Conservation (phyloP, 192 early-diverging fungal genomes). For the Mortierella claussenii region DNA sequence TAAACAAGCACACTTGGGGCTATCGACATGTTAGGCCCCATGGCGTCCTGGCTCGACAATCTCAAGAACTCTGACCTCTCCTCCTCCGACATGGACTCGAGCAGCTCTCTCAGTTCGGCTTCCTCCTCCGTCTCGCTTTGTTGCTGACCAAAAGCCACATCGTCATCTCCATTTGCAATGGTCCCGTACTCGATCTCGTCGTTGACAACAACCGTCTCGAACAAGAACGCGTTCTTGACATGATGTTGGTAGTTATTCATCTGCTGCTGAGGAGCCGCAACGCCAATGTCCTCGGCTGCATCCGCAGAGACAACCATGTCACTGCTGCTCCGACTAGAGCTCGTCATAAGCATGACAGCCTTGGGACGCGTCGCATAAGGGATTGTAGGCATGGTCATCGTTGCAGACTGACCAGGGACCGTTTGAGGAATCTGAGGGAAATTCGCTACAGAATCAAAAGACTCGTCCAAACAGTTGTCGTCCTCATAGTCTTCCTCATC, state of each 20-base stretch:
- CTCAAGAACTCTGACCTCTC: conserved; percentile 42
- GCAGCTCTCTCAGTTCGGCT: conserved; percentile 38
- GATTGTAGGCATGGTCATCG: not conserved
- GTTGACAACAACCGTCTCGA: conserved; percentile 19
- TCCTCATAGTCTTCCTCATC: conserved; percentile 17
- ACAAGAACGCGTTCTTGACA: conserved; percentile 1
- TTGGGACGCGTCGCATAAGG: conserved; percentile 3
- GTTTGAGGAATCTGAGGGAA: too few relatives aligned
- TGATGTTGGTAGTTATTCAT: conserved; percentile 26
- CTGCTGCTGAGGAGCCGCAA: conserved; percentile 22
- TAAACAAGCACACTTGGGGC: conserved; percentile 7
- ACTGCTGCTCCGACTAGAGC: not conserved
- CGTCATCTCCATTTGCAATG: too few relatives aligned
- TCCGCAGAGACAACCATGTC: not conserved
- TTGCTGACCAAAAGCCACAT: too few relatives aligned
- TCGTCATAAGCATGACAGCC: not conserved
- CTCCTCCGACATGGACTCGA: conserved; percentile 41
- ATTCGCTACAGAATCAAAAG: too few relatives aligned
- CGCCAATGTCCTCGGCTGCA: not conserved
- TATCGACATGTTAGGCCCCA: conserved; percentile 2
- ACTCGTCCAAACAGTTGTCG: conserved; percentile 5
- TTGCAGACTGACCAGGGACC: not conserved
- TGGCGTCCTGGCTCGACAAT: conserved; percentile 11
- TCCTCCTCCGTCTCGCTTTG: conserved; percentile 35
- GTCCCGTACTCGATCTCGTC: conserved; percentile 16